Percentiles rank a stretch among this genome's conserved stretches.
These are phyloP conservation scores for Ceriops decandra DNA, from an alignment of 345 rosid genomes.

Conservation along the genomic window DNA sequence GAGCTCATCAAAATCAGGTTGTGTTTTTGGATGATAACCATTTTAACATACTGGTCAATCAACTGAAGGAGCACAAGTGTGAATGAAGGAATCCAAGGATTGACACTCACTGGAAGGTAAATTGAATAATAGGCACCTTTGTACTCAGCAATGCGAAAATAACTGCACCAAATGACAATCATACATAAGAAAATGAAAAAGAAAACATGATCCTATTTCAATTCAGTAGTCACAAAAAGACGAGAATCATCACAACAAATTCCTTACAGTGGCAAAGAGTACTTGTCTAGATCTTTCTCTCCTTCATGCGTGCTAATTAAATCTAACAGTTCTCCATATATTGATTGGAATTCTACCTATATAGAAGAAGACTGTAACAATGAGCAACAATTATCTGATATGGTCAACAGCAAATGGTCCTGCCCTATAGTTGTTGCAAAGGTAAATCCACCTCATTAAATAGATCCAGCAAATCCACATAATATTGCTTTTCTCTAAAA, in stretches of 20 bases:
- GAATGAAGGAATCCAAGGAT: not conserved
- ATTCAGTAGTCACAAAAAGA: not conserved
- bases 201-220: too few relatives aligned
- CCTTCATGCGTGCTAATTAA: slow-evolving; percentile 68
- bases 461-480: slow-evolving; percentile 50
- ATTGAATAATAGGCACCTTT: slow-evolving; percentile 76
- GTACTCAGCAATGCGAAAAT: slow-evolving; percentile 73
- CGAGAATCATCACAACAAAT: not conserved
- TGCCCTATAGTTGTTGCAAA: not conserved
- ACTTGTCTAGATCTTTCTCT: slow-evolving; percentile 65
- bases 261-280: slow-evolving; percentile 60
- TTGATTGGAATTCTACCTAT: slow-evolving; percentile 75
- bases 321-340: slow-evolving; percentile 81
- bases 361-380: slow-evolving; percentile 7
- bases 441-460: slow-evolving; percentile 45
- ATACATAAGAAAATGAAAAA: not conserved
- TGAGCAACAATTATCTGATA: not conserved
- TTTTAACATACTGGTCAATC: not conserved
- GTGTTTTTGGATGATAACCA: too few relatives aligned
- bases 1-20: too few relatives aligned
- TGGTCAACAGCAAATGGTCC: not conserved
- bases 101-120: slow-evolving; percentile 73
- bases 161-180: slow-evolving; percentile 38
- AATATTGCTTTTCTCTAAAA: slow-evolving; percentile 48
- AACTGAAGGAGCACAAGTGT: not conserved